Percentiles rank a stretch among this genome's conserved stretches.
phyloP scores from a whole-genome alignment of 495 filamentous ascomycete genomes.

The Penicillium bialowiezense region DNA sequence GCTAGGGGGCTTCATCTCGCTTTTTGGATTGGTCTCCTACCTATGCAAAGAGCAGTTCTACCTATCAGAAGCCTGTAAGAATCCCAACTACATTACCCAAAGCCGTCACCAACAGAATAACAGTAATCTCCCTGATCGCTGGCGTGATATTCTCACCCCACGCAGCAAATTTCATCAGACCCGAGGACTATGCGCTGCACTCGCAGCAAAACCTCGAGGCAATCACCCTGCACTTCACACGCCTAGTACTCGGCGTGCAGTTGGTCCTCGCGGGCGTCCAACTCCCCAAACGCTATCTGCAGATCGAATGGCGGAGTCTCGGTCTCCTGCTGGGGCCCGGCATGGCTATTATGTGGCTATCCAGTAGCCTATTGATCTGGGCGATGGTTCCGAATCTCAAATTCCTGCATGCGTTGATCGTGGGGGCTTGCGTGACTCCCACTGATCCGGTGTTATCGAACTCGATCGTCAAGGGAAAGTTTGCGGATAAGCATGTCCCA shows the following conservation, averaged over 20 bases:
- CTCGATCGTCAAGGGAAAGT: conserved; percentile 89
- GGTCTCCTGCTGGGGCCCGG: conserved; percentile 76
- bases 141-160: conserved; percentile 76
- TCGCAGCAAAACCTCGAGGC: conserved; percentile 54
- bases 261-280: conserved; percentile 87
- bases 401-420: conserved; percentile 73
- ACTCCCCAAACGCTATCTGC: conserved; percentile 81
- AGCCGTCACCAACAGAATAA: conserved; percentile 4
- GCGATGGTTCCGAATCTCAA: conserved; percentile 68
- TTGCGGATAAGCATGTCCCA: conserved; percentile 86
- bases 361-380: conserved; percentile 74
- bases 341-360: conserved; percentile 89
- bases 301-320: conserved; percentile 76
- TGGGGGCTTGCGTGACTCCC: conserved; percentile 84
- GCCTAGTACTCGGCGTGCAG: conserved; percentile 88
- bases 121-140: conserved; percentile 80
- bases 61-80: conserved; percentile 83
- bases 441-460: conserved; percentile 90
- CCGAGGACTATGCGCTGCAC: conserved; percentile 71
- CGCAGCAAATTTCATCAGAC: conserved; percentile 73
- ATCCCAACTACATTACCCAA: background rate
- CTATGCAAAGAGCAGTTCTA: conserved; percentile 88
- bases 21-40: conserved; percentile 88
- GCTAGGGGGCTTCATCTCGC: conserved; percentile 80
- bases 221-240: conserved; percentile 78